These are phyloP conservation scores for Selaginella tamariscina DNA, from an alignment of 75 land plant genomes.

Conservation along the genomic window DNA sequence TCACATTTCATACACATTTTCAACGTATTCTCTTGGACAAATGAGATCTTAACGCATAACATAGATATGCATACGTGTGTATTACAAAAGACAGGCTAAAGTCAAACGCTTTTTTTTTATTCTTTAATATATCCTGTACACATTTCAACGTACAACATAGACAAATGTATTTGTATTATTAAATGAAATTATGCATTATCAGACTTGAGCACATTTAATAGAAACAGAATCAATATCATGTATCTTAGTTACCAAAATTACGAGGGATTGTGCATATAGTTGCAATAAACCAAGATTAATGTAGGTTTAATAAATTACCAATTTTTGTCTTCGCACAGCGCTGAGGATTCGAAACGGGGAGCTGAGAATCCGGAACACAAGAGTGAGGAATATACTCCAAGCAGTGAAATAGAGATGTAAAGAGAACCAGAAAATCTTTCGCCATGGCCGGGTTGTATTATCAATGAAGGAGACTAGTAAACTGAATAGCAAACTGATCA, in stretches of 20 bases:
- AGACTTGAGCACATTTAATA: not conserved
- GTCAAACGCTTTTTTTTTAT: no score
- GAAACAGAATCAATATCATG: not conserved
- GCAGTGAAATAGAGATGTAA: constrained; percentile 21
- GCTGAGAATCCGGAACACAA: not conserved
- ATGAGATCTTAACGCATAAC: no score
- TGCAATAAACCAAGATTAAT: not conserved
- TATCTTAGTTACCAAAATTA: not conserved
- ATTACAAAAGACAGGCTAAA: no score
- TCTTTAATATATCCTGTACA: no score
- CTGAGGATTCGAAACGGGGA: constrained; percentile 15
- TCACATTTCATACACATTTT: no score
- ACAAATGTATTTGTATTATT: no score
- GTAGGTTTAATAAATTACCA: constrained; percentile 3
- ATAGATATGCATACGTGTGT: no score
- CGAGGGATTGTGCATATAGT: not conserved
- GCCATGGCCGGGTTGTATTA: constrained; percentile 20
- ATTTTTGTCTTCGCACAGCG: constrained; percentile 15
- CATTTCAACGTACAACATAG: no score
- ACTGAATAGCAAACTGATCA: not conserved
- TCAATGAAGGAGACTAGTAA: not conserved
- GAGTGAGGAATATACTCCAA: constrained; percentile 16
- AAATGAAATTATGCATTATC: not conserved
- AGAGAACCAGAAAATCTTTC: constrained; percentile 24
- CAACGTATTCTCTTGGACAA: no score